Conservation (phyloP, 2,329 filamentous ascomycete species). For the Aureobasidium sp. region DNA sequence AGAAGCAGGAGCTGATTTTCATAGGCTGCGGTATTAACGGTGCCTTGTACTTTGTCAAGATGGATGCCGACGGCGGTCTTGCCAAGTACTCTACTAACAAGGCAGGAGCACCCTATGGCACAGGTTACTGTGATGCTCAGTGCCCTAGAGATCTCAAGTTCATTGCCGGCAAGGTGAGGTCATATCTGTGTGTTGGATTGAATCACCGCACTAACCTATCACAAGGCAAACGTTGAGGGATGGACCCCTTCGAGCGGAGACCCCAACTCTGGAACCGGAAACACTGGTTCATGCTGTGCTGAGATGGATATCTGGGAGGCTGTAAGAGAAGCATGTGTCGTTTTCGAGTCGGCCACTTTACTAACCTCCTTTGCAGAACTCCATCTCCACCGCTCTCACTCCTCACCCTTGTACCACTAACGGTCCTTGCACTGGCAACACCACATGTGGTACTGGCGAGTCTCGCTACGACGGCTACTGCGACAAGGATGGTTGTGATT, state of each 20-base stretch:
- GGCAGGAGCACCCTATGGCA: conserved; percentile 49
- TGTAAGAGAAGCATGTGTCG: neutral
- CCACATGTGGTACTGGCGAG: conserved; percentile 42
- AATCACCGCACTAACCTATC: neutral
- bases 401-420: conserved; percentile 53
- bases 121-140: conserved; percentile 48
- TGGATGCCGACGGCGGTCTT: conserved; percentile 52
- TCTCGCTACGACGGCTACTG: conserved; percentile 54
- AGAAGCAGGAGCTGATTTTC: neutral
- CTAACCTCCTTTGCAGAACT: conserved; percentile 38
- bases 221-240: conserved; percentile 14
- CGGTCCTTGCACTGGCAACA: conserved; percentile 41
- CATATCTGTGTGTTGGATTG: rapidly evolving
- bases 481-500: conserved; percentile 54
- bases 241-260: conserved; percentile 20
- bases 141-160: conserved; percentile 29
- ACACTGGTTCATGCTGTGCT: conserved; percentile 53
- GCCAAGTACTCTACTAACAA: conserved; percentile 27
- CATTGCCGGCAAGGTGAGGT: conserved; percentile 16
- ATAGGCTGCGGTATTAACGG: conserved; percentile 59
- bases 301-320: conserved; percentile 65
- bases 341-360: neutral
- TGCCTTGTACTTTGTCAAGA: conserved; percentile 57
- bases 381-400: conserved; percentile 54
- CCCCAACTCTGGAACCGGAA: conserved; percentile 22